Evolutionary conservation across 2,329 filamentous ascomycete species (phyloP).

Genomic region (Fusarium foetens): DNA sequence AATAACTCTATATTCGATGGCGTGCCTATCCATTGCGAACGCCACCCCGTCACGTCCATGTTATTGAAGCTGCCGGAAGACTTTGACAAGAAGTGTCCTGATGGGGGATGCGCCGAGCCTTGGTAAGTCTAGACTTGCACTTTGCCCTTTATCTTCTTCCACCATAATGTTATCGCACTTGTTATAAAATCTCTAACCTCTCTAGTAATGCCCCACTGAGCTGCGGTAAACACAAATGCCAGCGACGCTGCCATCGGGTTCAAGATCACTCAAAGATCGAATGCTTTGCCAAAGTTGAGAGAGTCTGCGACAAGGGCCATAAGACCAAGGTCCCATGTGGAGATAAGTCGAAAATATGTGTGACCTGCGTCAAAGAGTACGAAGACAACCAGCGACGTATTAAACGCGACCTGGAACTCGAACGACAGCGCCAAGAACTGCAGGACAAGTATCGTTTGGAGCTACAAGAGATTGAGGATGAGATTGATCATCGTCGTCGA

Average conservation of each 20-base stretch:
- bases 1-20: constrained; percentile 67
- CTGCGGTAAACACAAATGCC: constrained; percentile 70
- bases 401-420: constrained; percentile 61
- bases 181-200: too few relatives aligned
- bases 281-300: constrained; percentile 52
- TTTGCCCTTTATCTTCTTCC: too few relatives aligned
- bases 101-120: constrained; percentile 73
- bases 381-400: constrained; percentile 51
- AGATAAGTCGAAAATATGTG: constrained; percentile 54
- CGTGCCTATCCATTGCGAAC: constrained; percentile 68
- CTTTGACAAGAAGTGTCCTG: constrained; percentile 71
- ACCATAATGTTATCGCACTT: too few relatives aligned
- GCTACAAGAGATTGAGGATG: constrained; percentile 62
- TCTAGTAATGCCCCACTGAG: constrained; percentile 59
- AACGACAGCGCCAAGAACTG: constrained; percentile 59
- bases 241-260: constrained; percentile 69
- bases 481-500: constrained; percentile 61
- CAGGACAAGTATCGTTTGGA: constrained; percentile 57
- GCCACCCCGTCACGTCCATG: constrained; percentile 62
- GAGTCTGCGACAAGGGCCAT: constrained; percentile 65
- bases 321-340: constrained; percentile 59
- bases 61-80: constrained; percentile 62
- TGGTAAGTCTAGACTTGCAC: too few relatives aligned
- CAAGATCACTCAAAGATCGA: constrained; percentile 63
- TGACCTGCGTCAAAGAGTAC: constrained; percentile 62